These are phyloP conservation scores for Hibiscus trionum DNA, from an alignment of 345 rosid species.

Conservation along the genomic window DNA sequence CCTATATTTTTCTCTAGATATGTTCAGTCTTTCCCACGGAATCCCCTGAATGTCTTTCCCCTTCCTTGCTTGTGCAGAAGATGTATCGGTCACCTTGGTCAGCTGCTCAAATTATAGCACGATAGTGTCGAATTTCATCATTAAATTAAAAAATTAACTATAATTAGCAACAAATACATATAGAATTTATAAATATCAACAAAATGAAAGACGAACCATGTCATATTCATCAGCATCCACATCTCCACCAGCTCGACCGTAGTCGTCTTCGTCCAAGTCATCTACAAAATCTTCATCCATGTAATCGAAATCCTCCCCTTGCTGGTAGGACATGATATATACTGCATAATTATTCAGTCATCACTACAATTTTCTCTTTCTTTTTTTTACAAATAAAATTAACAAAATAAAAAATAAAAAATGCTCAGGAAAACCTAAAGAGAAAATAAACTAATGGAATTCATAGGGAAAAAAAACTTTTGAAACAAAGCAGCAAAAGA, in stretches of 20 bases:
- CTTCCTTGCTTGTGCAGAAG: conserved; percentile 44
- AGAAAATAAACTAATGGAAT: not conserved
- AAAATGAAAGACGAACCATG: conserved; percentile 15
- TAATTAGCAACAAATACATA: not conserved
- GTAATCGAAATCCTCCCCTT: conserved; percentile 22
- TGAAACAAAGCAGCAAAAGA: not conserved
- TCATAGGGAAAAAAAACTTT: not conserved
- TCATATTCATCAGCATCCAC: conserved; percentile 24
- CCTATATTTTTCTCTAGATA: conserved; percentile 46
- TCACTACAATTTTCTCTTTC: not conserved
- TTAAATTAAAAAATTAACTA: not conserved
- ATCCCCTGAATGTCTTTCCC: conserved; percentile 71
- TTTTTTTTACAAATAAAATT: not conserved
- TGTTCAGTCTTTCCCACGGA: conserved; percentile 57
- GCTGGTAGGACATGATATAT: conserved; percentile 24
- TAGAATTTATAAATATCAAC: not conserved
- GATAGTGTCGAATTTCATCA: not conserved
- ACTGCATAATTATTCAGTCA: not conserved
- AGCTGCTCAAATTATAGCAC: conserved; percentile 17
- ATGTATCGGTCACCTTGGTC: conserved; percentile 42
- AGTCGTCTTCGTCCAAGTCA: conserved; percentile 27
- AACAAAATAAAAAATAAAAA: not conserved
- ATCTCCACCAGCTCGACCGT: conserved; percentile 18
- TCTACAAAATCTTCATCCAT: conserved; percentile 27
- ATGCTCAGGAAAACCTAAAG: not conserved